These are phyloP conservation scores for Medicago ruthenica DNA, from an alignment of 306 rosid species.

Conservation along the genomic window DNA sequence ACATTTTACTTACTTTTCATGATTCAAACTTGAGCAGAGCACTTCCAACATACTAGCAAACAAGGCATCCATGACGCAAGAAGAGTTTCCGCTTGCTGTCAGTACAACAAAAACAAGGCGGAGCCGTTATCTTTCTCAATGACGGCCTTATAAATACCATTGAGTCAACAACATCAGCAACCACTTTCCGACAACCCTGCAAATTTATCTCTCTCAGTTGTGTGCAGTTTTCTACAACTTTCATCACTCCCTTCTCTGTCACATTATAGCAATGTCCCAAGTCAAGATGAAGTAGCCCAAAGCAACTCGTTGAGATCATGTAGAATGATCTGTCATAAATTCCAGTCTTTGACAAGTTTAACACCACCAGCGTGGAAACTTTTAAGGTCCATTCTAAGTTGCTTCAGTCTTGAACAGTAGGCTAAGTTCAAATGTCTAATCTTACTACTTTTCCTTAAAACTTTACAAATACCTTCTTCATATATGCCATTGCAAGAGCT, in stretches of 20 bases:
- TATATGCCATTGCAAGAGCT: no score
- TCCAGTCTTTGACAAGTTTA: conserved; percentile 45
- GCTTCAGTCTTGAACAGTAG: conserved; percentile 31
- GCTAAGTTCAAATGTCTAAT: conserved; percentile 54
- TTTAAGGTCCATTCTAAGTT: conserved; percentile 46
- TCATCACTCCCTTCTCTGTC: conserved; percentile 64
- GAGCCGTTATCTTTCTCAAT: conserved; percentile 33
- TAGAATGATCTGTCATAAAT: conserved; percentile 59
- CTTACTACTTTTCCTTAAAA: conserved; percentile 53
- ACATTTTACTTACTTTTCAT: neutral
- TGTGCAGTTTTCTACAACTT: conserved; percentile 59
- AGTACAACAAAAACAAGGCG: conserved; percentile 39
- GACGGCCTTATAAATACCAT: conserved; percentile 40
- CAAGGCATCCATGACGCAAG: conserved; percentile 65
- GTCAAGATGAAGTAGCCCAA: conserved; percentile 49
- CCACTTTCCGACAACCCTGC: conserved; percentile 50
- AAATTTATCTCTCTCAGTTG: conserved; percentile 66
- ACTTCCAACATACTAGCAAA: conserved; percentile 6
- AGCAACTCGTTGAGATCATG: conserved; percentile 56
- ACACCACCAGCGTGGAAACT: conserved; percentile 52
- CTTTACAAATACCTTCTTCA: neutral
- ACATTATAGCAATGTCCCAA: conserved; percentile 52
- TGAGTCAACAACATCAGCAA: conserved; percentile 40
- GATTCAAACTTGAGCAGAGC: neutral
- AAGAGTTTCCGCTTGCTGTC: conserved; percentile 40